phyloP scores from a whole-genome alignment of 2,329 filamentous ascomycete genomes.

The Apiospora hydei region DNA sequence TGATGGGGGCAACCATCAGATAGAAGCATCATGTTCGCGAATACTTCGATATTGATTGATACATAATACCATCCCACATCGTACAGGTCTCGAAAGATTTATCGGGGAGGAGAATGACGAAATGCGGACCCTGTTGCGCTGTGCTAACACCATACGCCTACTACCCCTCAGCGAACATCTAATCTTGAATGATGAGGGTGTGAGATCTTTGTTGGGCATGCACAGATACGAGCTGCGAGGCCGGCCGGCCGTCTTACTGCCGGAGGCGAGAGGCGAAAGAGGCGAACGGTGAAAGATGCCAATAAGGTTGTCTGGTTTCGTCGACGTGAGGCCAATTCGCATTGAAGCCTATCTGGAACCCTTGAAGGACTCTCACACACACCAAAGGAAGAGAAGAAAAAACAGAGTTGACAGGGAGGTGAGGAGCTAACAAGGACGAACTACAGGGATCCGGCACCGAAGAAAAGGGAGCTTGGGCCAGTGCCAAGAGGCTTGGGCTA shows the following conservation, averaged over 20 bases:
- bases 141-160: neutral
- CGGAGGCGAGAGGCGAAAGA: constrained; percentile 1
- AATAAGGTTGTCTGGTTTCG: constrained; percentile 9
- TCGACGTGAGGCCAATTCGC: constrained; percentile 11
- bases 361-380: neutral
- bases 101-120: neutral
- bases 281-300: constrained; percentile 14
- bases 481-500: constrained; percentile 1
- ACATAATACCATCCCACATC: neutral
- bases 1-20: neutral
- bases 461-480: neutral
- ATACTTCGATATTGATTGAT: neutral
- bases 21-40: neutral
- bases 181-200: neutral
- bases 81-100: neutral
- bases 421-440: neutral
- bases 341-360: neutral
- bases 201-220: constrained; percentile 5
- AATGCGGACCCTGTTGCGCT: neutral
- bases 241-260: neutral
- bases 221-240: constrained; percentile 11
- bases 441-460: neutral
- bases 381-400: neutral
- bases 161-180: neutral
- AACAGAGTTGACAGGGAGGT: neutral